A percentile compares a stretch with the other conserved stretches of the same genome.
Conservation (phyloP, 176 grass and related monocot species). For the Dactylis glomerata region DNA sequence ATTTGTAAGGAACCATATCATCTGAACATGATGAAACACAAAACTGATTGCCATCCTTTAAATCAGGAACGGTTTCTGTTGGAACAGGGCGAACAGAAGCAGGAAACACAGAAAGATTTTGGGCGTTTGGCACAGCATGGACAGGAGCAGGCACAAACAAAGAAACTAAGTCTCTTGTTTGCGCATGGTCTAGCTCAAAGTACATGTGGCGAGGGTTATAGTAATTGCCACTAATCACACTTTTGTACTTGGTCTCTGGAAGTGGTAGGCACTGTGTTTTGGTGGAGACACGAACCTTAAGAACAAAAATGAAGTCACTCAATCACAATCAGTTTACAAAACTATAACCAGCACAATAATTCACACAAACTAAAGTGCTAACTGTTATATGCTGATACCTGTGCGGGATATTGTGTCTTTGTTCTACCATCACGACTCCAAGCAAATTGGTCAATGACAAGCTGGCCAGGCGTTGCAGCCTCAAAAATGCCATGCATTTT, state of each 20-base stretch:
- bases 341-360: conserved; percentile 27
- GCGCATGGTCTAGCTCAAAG: conserved; percentile 79
- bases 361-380: not conserved
- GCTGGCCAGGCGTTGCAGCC: conserved; percentile 64
- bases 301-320: conserved; percentile 25
- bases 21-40: conserved; percentile 7
- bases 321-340: conserved; percentile 11
- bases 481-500: conserved; percentile 88
- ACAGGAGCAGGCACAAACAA: conserved; percentile 51
- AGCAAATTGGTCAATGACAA: conserved; percentile 75
- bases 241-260: conserved; percentile 59
- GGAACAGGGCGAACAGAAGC: conserved; percentile 4
- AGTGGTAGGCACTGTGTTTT: conserved; percentile 54
- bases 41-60: conserved; percentile 22
- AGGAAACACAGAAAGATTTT: not conserved
- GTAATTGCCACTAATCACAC: conserved; percentile 66
- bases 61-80: not conserved
- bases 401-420: conserved; percentile 73
- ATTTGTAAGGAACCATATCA: not conserved
- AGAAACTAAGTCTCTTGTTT: conserved; percentile 64
- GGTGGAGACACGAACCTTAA: conserved; percentile 55
- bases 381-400: conserved; percentile 45
- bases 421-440: conserved; percentile 61
- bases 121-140: conserved; percentile 14
- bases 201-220: conserved; percentile 35